Evolutionary conservation across 768 basidiomycete species (phyloP).

Genomic region (Trametes maxima): DNA sequence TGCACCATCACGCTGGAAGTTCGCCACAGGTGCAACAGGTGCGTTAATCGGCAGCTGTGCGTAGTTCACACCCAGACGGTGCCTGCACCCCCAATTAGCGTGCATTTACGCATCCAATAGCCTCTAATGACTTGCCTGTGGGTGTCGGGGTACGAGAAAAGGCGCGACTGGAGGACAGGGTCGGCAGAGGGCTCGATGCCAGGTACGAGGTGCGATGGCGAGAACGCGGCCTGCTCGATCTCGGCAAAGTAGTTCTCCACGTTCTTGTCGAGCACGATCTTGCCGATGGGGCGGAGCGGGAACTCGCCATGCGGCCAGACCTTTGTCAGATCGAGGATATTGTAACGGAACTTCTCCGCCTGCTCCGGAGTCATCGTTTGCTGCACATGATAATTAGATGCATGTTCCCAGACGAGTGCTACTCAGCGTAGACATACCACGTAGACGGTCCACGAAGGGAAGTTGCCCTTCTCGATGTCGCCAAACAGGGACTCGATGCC

Average conservation of each 20-base stretch:
- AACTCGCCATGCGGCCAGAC: conserved; percentile 87
- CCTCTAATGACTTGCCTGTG: conserved; percentile 49
- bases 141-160: conserved; percentile 94
- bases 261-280: conserved; percentile 79
- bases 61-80: conserved; percentile 82
- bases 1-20: conserved; percentile 91
- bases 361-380: conserved; percentile 95
- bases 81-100: conserved; percentile 39
- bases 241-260: conserved; percentile 91
- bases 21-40: conserved; percentile 69
- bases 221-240: conserved; percentile 90
- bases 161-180: conserved; percentile 90
- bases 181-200: conserved; percentile 91
- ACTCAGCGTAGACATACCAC: conserved; percentile 52
- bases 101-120: too few relatives aligned
- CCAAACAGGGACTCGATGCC: conserved; percentile 79
- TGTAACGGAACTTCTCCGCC: conserved; percentile 89
- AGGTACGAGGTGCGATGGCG: conserved; percentile 84
- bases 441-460: conserved; percentile 88
- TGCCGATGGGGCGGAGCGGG: conserved; percentile 89
- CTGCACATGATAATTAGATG: conserved; percentile 32
- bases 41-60: conserved; percentile 88
- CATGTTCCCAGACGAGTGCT: neutral
- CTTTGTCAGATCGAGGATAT: conserved; percentile 89
- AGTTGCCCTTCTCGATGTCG: conserved; percentile 77